Conservation (phyloP, 371 early-diverging fungal species). For the Apophysomyces trapeziformis region DNA sequence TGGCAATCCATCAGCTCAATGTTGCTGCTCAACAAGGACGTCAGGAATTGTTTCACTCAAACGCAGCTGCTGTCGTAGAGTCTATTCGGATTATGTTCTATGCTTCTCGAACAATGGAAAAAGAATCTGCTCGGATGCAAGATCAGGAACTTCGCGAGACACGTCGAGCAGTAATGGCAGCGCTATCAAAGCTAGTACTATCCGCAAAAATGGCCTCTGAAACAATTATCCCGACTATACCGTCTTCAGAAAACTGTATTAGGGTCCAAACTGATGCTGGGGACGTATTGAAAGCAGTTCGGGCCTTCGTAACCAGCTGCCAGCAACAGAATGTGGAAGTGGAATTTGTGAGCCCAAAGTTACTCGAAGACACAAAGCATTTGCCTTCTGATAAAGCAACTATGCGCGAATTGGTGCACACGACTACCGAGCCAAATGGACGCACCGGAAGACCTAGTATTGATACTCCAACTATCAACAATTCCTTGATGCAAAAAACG, state of each 20-base stretch:
- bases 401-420: neutral
- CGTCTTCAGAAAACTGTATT: constrained; percentile 14
- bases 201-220: constrained; percentile 83
- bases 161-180: constrained; percentile 75
- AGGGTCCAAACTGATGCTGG: constrained; percentile 42
- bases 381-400: neutral
- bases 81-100: constrained; percentile 88
- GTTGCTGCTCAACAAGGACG: constrained; percentile 61
- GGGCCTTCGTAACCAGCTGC: constrained; percentile 76
- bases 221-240: constrained; percentile 54
- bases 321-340: constrained; percentile 67
- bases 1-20: constrained; percentile 68
- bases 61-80: constrained; percentile 63
- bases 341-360: constrained; percentile 45
- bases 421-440: neutral
- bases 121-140: constrained; percentile 66
- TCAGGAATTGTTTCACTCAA: constrained; percentile 16
- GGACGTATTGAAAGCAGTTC: constrained; percentile 75
- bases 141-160: constrained; percentile 67
- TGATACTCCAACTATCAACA: constrained; percentile 7
- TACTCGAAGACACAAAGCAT: constrained; percentile 21
- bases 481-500: constrained; percentile 12
- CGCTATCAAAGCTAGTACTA: constrained; percentile 81
- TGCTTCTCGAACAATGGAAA: constrained; percentile 76
- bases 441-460: neutral